Evolutionary conservation across 306 rosid genomes (phyloP).

Genomic region (Cajanus cajan): DNA sequence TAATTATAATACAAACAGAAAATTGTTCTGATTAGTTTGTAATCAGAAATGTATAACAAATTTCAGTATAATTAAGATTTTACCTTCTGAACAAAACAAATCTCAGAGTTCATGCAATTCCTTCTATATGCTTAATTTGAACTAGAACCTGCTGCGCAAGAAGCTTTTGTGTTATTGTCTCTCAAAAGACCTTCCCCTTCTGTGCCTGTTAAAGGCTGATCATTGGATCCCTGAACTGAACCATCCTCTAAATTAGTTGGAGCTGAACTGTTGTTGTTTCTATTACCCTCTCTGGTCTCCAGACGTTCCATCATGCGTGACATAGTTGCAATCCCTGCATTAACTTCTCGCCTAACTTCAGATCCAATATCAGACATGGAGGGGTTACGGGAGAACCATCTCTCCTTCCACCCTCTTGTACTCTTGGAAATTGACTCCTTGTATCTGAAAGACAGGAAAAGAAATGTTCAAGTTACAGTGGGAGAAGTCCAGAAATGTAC

Average conservation of each 20-base stretch:
- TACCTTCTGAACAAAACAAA: conserved; percentile 48
- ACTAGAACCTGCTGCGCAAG: conserved; percentile 75
- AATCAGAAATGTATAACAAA: background rate
- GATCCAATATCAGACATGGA: conserved; percentile 82
- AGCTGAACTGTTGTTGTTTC: conserved; percentile 44
- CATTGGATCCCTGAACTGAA: conserved; percentile 47
- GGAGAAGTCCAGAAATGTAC: background rate
- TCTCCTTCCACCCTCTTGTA: conserved; percentile 96
- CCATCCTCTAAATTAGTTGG: conserved; percentile 50
- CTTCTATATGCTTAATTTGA: conserved; percentile 54
- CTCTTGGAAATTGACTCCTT: conserved; percentile 94
- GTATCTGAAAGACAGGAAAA: conserved; percentile 52
- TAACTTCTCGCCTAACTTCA: conserved; percentile 81
- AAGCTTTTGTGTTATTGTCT: conserved; percentile 43
- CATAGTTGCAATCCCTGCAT: conserved; percentile 81
- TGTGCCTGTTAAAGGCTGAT: conserved; percentile 42
- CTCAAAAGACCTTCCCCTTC: conserved; percentile 43
- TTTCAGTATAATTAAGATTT: conserved; percentile 10
- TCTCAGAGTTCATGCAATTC: conserved; percentile 39
- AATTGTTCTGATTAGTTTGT: background rate
- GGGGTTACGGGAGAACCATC: conserved; percentile 80
- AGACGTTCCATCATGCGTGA: conserved; percentile 89
- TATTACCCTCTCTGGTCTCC: conserved; percentile 68
- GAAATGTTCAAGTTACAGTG: background rate
- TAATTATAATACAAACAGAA: background rate